phyloP scores from a whole-genome alignment of 2,329 filamentous ascomycete genomes.

The Aspergillus ibericus region DNA sequence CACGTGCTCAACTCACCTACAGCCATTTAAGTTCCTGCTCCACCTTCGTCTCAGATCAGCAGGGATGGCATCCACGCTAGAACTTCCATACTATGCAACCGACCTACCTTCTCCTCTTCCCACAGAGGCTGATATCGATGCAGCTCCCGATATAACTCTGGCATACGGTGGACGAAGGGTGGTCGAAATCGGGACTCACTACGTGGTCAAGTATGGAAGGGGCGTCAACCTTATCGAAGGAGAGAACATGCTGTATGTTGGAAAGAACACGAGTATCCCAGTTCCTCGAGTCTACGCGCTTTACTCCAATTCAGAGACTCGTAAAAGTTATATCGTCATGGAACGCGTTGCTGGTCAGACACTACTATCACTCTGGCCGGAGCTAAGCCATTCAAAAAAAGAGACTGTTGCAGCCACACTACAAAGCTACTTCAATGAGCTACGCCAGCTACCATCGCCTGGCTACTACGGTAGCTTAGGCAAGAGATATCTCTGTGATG shows the following conservation, averaged over 20 bases:
- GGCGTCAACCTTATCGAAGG: constrained; percentile 30
- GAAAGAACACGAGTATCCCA: constrained; percentile 22
- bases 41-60: too few species aligned
- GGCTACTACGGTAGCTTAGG: constrained; percentile 30
- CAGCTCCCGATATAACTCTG: neutral
- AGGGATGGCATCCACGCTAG: neutral
- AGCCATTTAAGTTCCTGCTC: too few species aligned
- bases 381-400: constrained; percentile 24
- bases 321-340: constrained; percentile 34
- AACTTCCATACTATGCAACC: neutral
- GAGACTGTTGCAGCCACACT: constrained; percentile 21
- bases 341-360: constrained; percentile 29
- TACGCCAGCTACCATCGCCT: constrained; percentile 27
- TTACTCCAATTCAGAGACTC: constrained; percentile 21
- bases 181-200: constrained; percentile 13
- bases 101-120: constrained; percentile 4
- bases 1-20: too few species aligned
- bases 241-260: constrained; percentile 35
- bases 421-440: constrained; percentile 19
- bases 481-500: constrained; percentile 22
- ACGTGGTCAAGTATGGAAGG: constrained; percentile 19
- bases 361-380: constrained; percentile 22
- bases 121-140: neutral
- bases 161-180: constrained; percentile 3
- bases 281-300: constrained; percentile 37